Percentiles rank a stretch among this genome's conserved stretches.
These are phyloP conservation scores for Talaromyces sp. DNA, from an alignment of 2,329 filamentous ascomycete genomes.

Conservation along the genomic window DNA sequence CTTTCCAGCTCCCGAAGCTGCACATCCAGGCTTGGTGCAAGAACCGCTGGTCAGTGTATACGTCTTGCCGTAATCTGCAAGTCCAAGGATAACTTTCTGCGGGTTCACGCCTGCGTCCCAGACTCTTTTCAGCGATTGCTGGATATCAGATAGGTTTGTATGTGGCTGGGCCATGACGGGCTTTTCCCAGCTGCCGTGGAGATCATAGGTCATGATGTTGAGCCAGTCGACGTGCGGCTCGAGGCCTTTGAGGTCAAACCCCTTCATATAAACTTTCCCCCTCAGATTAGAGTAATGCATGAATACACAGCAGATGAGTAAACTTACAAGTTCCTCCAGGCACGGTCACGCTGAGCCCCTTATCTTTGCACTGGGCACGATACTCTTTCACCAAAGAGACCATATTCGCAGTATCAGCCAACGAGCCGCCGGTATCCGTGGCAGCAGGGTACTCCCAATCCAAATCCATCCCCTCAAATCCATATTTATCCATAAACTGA, in stretches of 20 bases:
- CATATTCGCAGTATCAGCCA: conserved; percentile 7
- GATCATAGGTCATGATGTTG: conserved; percentile 14
- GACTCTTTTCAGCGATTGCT: conserved; percentile 17
- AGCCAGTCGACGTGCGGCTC: conserved; percentile 12
- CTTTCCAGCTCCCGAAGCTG: conserved; percentile 15
- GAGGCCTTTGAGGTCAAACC: conserved; percentile 21
- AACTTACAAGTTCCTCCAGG: conserved; percentile 10
- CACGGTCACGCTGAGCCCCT: conserved; percentile 8
- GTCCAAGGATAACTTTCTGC: conserved; percentile 21
- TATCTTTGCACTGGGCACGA: conserved; percentile 8
- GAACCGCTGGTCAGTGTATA: conserved; percentile 17
- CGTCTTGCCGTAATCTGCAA: conserved; percentile 24
- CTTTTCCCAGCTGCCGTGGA: conserved; percentile 23
- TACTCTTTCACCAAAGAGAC: conserved; percentile 9
- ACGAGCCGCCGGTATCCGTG: conserved; percentile 2
- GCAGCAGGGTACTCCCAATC: conserved; percentile 19
- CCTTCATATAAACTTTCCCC: conserved; percentile 15
- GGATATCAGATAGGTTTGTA: conserved; percentile 10
- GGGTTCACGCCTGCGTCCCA: conserved; percentile 24
- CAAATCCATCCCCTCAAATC: conserved; percentile 20
- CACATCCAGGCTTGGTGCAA: conserved; percentile 19
- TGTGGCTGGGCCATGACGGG: conserved; percentile 5
- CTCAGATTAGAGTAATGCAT: no score
- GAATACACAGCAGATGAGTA: no score
- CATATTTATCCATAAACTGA: conserved; percentile 16